These are phyloP conservation scores for Flaveria floridana DNA, from an alignment of 140 eudicot genomes.

Conservation along the genomic window DNA sequence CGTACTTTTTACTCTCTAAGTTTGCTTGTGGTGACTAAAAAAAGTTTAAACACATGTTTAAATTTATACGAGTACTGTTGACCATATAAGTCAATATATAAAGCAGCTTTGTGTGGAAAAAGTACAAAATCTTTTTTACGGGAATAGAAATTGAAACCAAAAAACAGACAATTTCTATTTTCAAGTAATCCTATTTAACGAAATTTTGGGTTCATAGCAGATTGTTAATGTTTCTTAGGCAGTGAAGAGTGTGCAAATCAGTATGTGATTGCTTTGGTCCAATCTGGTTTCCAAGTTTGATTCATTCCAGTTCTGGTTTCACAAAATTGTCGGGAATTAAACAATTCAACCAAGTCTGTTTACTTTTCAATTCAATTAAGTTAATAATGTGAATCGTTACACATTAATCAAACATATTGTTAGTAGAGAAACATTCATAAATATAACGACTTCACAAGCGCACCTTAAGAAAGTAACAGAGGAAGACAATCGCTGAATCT, in stretches of 20 bases:
- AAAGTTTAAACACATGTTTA: background rate
- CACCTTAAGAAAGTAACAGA: conserved; percentile 75
- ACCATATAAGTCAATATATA: background rate
- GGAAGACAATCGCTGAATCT: conserved; percentile 57
- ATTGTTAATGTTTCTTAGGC: background rate
- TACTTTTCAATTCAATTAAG: background rate
- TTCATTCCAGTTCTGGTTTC: background rate
- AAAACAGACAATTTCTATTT: background rate
- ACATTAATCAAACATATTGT: conserved; percentile 1
- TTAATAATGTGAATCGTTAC: conserved; percentile 5
- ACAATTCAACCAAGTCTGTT: background rate
- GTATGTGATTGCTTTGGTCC: background rate
- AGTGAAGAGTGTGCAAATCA: background rate
- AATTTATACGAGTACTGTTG: background rate
- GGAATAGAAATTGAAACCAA: background rate
- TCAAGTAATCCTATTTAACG: background rate
- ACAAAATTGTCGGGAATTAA: background rate
- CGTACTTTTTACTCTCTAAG: background rate
- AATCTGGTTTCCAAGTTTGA: background rate
- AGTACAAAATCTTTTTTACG: background rate
- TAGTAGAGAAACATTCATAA: background rate
- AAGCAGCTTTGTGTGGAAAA: background rate
- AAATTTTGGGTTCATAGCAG: background rate
- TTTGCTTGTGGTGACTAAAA: background rate
- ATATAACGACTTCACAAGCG: background rate